Evolutionary conservation across 768 basidiomycete species (phyloP).

Genomic region (Termitomyces sp.): DNA sequence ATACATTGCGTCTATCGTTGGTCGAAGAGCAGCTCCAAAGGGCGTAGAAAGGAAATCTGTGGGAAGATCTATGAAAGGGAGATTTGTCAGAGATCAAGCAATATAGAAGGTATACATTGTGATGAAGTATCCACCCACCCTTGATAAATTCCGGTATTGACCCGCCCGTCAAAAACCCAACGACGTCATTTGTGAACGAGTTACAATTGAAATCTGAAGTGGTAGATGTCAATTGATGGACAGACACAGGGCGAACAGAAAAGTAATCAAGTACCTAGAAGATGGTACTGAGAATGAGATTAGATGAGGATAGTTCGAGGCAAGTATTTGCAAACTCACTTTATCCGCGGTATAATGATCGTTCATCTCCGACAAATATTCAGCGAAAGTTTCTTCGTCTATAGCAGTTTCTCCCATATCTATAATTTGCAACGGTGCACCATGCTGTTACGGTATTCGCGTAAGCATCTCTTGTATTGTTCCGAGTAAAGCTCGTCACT

Average conservation of each 20-base stretch:
- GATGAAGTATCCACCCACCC: constrained; percentile 33
- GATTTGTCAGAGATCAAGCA: background rate
- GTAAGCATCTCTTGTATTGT: background rate
- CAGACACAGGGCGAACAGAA: background rate
- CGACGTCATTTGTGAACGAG: constrained; percentile 84
- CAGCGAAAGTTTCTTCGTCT: constrained; percentile 81
- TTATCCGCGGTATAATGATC: constrained; percentile 88
- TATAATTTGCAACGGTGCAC: constrained; percentile 61
- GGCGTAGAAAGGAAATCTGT: constrained; percentile 86
- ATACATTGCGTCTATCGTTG: constrained; percentile 91
- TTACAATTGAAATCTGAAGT: constrained; percentile 87
- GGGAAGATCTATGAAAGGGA: constrained; percentile 51
- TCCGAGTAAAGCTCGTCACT: constrained; percentile 21
- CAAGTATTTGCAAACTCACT: constrained; percentile 33
- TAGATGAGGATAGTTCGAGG: background rate
- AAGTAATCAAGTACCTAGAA: constrained; percentile 49
- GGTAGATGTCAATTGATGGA: background rate
- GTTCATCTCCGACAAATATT: constrained; percentile 73
- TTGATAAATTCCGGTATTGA: constrained; percentile 80
- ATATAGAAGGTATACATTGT: background rate
- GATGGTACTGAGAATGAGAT: constrained; percentile 61
- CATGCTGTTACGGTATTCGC: constrained; percentile 46
- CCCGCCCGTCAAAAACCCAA: constrained; percentile 82
- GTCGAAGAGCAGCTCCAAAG: constrained; percentile 79
- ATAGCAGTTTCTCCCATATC: constrained; percentile 77